Base-by-base conservation (phyloP, 2,329 filamentous ascomycete genomes). In the Penicillium palitans region DNA sequence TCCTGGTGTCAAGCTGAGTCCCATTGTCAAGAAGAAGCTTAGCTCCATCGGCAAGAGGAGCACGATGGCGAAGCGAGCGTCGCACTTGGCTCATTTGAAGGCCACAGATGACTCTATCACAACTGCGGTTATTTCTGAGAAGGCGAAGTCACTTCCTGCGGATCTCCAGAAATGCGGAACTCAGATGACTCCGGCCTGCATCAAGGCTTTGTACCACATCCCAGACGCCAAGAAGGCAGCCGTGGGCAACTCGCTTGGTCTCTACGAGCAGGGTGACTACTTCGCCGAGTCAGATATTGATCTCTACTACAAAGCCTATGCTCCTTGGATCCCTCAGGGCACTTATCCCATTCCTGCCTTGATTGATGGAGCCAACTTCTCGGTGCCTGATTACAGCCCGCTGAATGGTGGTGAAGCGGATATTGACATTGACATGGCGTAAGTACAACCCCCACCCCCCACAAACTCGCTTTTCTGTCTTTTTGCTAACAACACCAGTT, bases 141-240 rank as follows among this genome's bases (percentile, higher is more conserved):
- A 65, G 49, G 64, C 64, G 2, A 24, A 59, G 53, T 52, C 55
- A 1, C 64, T 68, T 40, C 52, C 61, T n/a, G 56, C 64, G 25
- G 67, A 76, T 52, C 68, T 79, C 13, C 63, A 70, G 42, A 68
- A 69, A 41, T 88, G 85, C 66, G 80, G 83, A 63, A 70, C 72
- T 15, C 79, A 81, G 66, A 84, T 87, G 61, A 86, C 83, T 0
- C 83, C 84, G 0, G 78, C 78, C 42, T 87, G 85, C 64, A 76
- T 85, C 51, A 77, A 78, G 44, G 78, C 81, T 6, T 71, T 83
- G 21, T 83, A 81, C 64, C 66, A 73, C 3, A 77, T 79, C 50
- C 77, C 82, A 17, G 64, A 74, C 15, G 77, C 76, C 15, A 71
- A 67, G 3, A 70, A 70, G 8, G 68, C 73, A 19, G 66, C 71